Evolutionary conservation across 208 protist species (phyloP).

Genomic region (Acanthamoeba healyi): DNA sequence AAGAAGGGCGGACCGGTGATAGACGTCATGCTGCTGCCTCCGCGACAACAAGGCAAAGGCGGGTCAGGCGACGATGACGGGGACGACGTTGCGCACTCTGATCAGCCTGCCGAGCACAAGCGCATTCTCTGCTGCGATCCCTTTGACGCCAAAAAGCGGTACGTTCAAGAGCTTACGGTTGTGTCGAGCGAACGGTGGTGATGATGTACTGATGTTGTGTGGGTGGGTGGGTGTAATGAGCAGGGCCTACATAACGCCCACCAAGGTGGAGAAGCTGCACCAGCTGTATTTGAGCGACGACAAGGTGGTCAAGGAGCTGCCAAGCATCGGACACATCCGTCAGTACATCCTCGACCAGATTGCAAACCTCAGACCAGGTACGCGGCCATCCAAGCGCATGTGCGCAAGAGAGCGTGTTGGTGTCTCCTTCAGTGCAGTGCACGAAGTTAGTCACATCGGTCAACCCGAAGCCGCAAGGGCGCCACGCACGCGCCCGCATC

Average conservation of each 20-base stretch:
- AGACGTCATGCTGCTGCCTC: conserved; percentile 42
- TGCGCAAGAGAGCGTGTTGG: too few relatives aligned
- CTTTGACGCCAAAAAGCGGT: conserved; percentile 47
- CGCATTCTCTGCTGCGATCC: conserved; percentile 59
- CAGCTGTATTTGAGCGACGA: conserved; percentile 11
- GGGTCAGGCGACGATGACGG: not conserved
- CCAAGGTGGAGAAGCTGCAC: conserved; percentile 64
- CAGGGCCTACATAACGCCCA: conserved; percentile 62
- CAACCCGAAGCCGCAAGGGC: too few relatives aligned
- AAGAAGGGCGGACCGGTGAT: conserved; percentile 21
- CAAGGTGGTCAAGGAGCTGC: conserved; percentile 35
- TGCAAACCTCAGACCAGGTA: conserved; percentile 20
- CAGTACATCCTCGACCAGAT: conserved; percentile 40
- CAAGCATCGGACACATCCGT: not conserved
- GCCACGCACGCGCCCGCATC: too few relatives aligned
- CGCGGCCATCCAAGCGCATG: not conserved
- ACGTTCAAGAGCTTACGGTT: not conserved
- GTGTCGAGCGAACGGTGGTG: not conserved
- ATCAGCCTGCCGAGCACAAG: not conserved
- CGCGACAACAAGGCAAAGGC: not conserved
- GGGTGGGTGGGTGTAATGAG: not conserved
- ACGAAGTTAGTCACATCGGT: too few relatives aligned
- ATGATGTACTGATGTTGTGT: not conserved
- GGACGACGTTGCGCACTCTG: not conserved
- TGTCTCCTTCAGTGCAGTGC: too few relatives aligned